These are phyloP conservation scores for Escallonia herrerae DNA, from an alignment of 129 eudicot genomes.

Conservation along the genomic window DNA sequence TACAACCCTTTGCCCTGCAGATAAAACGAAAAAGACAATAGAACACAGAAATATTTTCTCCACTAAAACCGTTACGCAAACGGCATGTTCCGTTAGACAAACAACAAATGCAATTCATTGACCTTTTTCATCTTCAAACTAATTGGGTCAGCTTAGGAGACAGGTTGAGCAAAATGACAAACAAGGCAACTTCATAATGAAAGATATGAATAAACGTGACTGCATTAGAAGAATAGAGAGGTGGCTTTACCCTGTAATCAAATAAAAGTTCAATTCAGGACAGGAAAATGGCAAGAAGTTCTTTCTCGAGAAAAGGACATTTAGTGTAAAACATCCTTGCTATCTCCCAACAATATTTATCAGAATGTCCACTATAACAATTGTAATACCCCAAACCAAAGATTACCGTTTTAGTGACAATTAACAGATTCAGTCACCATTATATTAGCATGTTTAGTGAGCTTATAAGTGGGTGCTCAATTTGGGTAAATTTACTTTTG, in stretches of 20 bases:
- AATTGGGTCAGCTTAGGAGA: not conserved
- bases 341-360: too few species aligned
- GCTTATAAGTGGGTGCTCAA: too few species aligned
- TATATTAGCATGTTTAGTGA: too few species aligned
- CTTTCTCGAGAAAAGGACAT: too few species aligned
- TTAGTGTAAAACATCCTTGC: too few species aligned
- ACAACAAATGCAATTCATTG: slow-evolving; percentile 1
- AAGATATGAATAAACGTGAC: not conserved
- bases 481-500: too few species aligned
- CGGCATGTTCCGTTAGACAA: not conserved
- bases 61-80: slow-evolving; percentile 1
- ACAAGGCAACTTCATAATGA: too few species aligned
- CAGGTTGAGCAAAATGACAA: not conserved
- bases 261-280: not conserved
- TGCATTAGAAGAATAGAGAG: too few species aligned
- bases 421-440: too few species aligned
- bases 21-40: slow-evolving; percentile 11
- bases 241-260: not conserved
- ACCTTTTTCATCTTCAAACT: not conserved
- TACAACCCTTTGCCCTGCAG: slow-evolving; percentile 79
- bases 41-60: slow-evolving; percentile 5
- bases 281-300: not conserved
- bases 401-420: too few species aligned
- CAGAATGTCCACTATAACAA: too few species aligned
- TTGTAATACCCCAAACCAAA: too few species aligned